phyloP scores from a whole-genome alignment of 495 filamentous ascomycete species.

The Aspergillus carlsbadensis region DNA sequence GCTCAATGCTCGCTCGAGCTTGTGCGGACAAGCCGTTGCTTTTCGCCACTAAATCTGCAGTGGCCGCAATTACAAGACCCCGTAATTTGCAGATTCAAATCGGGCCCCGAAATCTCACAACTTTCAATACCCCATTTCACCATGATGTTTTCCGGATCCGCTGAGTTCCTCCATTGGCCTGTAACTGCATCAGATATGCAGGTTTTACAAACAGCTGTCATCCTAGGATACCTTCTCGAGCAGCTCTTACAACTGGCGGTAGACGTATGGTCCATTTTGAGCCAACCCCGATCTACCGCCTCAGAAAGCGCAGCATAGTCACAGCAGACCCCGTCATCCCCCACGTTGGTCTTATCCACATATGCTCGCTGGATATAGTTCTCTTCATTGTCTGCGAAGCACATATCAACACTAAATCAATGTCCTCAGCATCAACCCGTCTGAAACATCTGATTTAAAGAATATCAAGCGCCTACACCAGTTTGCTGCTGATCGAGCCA shows the following conservation, averaged over 20 bases:
- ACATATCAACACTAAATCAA: constrained; percentile 43
- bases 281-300: constrained; percentile 31
- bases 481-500: constrained; percentile 44
- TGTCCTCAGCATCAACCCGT: constrained; percentile 32
- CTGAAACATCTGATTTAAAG: constrained; percentile 32
- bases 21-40: neutral
- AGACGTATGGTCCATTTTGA: constrained; percentile 36
- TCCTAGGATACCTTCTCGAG: constrained; percentile 43
- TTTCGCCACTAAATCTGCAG: constrained; percentile 7
- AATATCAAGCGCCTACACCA: constrained; percentile 37
- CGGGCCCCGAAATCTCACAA: constrained; percentile 40
- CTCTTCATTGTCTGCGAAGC: constrained; percentile 47
- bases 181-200: constrained; percentile 28
- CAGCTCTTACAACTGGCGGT: constrained; percentile 36
- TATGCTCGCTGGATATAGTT: constrained; percentile 31
- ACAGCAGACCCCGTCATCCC: constrained; percentile 34
- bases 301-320: constrained; percentile 34
- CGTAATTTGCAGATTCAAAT: constrained; percentile 25
- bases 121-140: constrained; percentile 38
- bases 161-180: constrained; percentile 32
- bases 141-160: constrained; percentile 15
- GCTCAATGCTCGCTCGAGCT: constrained; percentile 9
- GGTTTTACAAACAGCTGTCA: constrained; percentile 37
- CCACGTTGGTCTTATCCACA: constrained; percentile 15
- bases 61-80: constrained; percentile 29